Evolutionary conservation across 495 filamentous ascomycete genomes (phyloP), one percentile per base, ranked within the genome.

Genomic region (Aspergillus nidulans): DNA sequence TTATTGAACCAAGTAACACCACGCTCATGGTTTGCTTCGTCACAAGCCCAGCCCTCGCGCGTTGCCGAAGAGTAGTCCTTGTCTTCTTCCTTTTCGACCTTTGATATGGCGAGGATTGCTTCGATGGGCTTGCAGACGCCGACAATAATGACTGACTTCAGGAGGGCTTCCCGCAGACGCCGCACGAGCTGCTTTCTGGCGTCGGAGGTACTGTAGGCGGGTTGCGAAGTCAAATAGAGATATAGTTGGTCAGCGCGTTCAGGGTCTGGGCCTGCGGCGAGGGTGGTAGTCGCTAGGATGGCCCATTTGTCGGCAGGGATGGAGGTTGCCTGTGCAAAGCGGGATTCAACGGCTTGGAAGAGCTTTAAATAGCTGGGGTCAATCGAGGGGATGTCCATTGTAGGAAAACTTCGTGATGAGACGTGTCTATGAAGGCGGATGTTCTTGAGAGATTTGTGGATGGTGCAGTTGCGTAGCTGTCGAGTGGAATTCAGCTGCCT

Each of bases 291-390:
- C 6, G 76, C 77, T 4, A 82, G 68, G 23, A 85, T 72, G 51
- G 82, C 80, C 81, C 82, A 85, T 69, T 77, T 77, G 36, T 82
- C 78, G 24, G 57, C 57, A 24, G 79, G 77, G 13, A 82, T 62
- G 16, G 61, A 69, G 23, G 74, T 72, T 6, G 73, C 72, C 1
- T 68, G 61, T 25, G 77, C 72, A 60, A 84, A 82, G 49, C 72
- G 72, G 48, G 75, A 53, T 61, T 84, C 77, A 3, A 84, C 66
- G 26, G 66, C 63, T 40, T 75, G 57, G 70, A 85, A 82, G 30
- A 85, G 68, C 38, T 63, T 21, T 28, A 52, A 34, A 61, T 63
- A 71, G 61, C 57, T 60, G 62, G 70, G 69, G 15, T 69, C 50
- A 15, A 70, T 47, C 50, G 57, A 48, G 28, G 64, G 41, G 43